Base-by-base conservation (phyloP, 257 asterid genomes). In the Eucommia ulmoides region DNA sequence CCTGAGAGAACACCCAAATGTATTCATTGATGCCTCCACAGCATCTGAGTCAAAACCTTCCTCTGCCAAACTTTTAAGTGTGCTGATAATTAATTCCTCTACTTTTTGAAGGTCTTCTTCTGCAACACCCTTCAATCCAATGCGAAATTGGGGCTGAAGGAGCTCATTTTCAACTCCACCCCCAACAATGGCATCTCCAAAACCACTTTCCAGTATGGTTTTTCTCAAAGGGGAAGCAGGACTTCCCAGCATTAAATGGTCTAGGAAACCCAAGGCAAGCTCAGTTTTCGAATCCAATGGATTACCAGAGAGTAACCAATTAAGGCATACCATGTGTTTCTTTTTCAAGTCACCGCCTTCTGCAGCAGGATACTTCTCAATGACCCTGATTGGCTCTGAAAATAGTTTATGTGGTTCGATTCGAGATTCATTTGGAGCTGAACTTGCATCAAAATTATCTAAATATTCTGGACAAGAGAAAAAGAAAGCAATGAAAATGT, bases 221-320 rank as follows among this genome's bases (percentile, higher is more conserved):
- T 89, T 89, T 65, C 94, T 78, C 85, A 89, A 62, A 54, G 98
- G 94, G 66, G 98, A 83, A 65, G 96, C 98, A 24, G 98, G 98
- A 60, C 96, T 89, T 59, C 98, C 98, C 76, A 85, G 56, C 81
- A 82, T 70, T 53, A 89, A 72, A 68, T 89, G 96, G 59, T 89
- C 93, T 61, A 89, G 53, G 63, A 89, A 89, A 35, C 92, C 96
- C 64, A 89, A 29, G 24, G 98, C 83, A 46, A 89, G 79, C 69
- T 89, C 98, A 22, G 94, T 82, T 77, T 89, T 94, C 67, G 83
- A 70, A 69, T 89, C 98, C 35, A 89, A 71, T 29, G 96, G 98
- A 20, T 65, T 62, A 73, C 80, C 96, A 14, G 94, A 80, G 33
- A 89, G 92, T 35, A 89, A 75, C 98, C 98, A 89, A 61, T 85